Base-by-base conservation (phyloP, 495 filamentous ascomycete species). In the Aspergillus biplanus region DNA sequence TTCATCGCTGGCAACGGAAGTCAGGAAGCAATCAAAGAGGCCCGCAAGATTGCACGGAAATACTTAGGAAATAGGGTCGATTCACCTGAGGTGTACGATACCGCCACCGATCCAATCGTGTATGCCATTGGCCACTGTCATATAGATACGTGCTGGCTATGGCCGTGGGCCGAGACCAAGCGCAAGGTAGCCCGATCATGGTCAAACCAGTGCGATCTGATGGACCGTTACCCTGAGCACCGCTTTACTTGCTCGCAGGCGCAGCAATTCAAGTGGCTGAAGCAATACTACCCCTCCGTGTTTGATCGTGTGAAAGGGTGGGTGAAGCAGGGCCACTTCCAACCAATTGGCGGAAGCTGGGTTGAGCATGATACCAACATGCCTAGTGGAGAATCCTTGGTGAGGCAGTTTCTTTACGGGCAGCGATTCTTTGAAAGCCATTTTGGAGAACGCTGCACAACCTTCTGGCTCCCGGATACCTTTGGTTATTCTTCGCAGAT, bases 131-230 rank as follows among this genome's bases (percentile, higher is more conserved):
- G 95, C 4, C 90, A 99, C 77, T 99, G 95, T 67, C 95, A 99
- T 71, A 99, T 99, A 66, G 95, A 96, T 77, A 93, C 91, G 32
- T 97, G 93, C 75, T 99, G 95, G 95, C 80, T 99, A 9, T 99
- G 95, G 95, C 95, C 95, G 3, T 98, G 90, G 83, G 95, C 92
- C n/a, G 95, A 99, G 81, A 99, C 95, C 1, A 97, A 97, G 74
- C 89, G 95, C 62, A 99, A 99, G 80, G 89, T 97, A 7, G 95
- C 92, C 31, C 87, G 95, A 21, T 97, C 94, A 1, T 99, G 95
- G 94, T 91, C 92, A 3, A 97, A 91, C 71, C 95, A 99, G 71
- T 97, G 93, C 71, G 88, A 94, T 68, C 78, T 99, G 49, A 89
- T 99, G 79, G 95, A 99, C 37, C 86, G 91, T 5, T 99, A 98